A percentile compares a stretch with the other conserved stretches of the same genome.
Conservation (phyloP, 2,329 filamentous ascomycete genomes). For the Alternaria dauci region DNA sequence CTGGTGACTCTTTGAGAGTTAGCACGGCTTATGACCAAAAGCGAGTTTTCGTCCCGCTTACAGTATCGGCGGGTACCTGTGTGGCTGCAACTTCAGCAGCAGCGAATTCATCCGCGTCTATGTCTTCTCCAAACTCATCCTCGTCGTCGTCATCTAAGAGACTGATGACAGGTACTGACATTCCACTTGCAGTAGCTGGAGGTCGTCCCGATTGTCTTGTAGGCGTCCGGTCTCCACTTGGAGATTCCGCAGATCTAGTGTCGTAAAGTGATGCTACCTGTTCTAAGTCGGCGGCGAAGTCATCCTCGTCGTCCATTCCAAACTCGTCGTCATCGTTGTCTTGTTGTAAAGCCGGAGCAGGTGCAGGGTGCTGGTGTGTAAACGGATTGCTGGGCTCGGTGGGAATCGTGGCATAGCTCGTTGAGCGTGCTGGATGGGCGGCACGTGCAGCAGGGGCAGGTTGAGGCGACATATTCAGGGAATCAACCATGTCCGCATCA, state of each 20-base stretch:
- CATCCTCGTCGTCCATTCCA: conserved; percentile 56
- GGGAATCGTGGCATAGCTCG: conserved; percentile 16
- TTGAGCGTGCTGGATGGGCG: not conserved
- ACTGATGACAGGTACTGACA: conserved; percentile 32
- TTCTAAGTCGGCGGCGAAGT: conserved; percentile 66
- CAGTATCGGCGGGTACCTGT: conserved; percentile 64
- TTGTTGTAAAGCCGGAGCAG: conserved; percentile 6
- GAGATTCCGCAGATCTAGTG: conserved; percentile 44
- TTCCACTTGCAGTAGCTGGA: conserved; percentile 8
- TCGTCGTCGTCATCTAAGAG: conserved; percentile 17
- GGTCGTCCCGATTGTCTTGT: not conserved
- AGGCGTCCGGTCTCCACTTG: conserved; percentile 8
- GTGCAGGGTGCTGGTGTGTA: conserved; percentile 1
- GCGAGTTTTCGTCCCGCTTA: conserved; percentile 59
- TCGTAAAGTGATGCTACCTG: conserved; percentile 66
- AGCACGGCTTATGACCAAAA: conserved; percentile 57
- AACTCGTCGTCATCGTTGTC: conserved; percentile 56
- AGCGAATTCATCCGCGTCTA: conserved; percentile 74
- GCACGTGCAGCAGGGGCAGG: not conserved
- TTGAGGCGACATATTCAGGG: conserved; percentile 34
- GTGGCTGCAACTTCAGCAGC: conserved; percentile 77
- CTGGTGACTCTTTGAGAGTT: conserved; percentile 71
- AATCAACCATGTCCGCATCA: conserved; percentile 47
- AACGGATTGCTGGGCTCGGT: conserved; percentile 15
- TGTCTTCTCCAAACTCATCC: conserved; percentile 72